Evolutionary conservation across 163 green algal genomes (phyloP).

Genomic region (Botryococcus braunii): DNA sequence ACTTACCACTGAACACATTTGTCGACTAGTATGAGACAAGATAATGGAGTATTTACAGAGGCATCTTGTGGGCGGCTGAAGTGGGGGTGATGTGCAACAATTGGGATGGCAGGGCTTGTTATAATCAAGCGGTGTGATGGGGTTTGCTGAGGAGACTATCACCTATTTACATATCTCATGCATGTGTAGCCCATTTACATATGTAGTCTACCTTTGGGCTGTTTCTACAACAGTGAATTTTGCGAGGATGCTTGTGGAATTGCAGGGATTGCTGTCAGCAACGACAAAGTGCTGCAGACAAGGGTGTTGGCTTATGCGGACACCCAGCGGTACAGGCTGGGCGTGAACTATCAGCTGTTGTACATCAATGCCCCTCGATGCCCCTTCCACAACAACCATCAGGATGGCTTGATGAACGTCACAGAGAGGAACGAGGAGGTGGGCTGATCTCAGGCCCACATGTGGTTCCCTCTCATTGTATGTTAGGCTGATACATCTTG

Average conservation of each 20-base stretch:
- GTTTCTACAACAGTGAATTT: no score
- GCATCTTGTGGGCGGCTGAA: no score
- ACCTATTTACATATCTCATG: no score
- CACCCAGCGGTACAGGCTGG: constrained; percentile 12
- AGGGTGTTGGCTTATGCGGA: constrained; percentile 60
- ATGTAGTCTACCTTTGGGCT: no score
- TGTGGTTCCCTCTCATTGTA: background rate
- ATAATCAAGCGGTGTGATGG: no score
- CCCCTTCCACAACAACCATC: constrained; percentile 67
- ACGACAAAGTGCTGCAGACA: constrained; percentile 95
- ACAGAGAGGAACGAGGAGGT: constrained; percentile 3
- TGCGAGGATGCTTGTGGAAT: no score
- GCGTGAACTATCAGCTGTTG: constrained; percentile 55
- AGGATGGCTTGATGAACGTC: constrained; percentile 3
- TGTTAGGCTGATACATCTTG: background rate
- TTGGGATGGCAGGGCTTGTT: constrained; percentile 44
- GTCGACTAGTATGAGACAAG: no score
- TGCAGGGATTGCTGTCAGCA: constrained; percentile 72
- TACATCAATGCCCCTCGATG: constrained; percentile 82
- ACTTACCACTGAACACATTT: no score
- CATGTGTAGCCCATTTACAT: no score
- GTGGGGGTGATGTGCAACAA: no score
- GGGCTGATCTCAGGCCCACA: background rate
- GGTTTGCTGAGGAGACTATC: no score
- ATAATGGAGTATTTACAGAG: no score